These are phyloP conservation scores for Balansia obtecta DNA, from an alignment of 2,329 filamentous ascomycete genomes.

Conservation along the genomic window DNA sequence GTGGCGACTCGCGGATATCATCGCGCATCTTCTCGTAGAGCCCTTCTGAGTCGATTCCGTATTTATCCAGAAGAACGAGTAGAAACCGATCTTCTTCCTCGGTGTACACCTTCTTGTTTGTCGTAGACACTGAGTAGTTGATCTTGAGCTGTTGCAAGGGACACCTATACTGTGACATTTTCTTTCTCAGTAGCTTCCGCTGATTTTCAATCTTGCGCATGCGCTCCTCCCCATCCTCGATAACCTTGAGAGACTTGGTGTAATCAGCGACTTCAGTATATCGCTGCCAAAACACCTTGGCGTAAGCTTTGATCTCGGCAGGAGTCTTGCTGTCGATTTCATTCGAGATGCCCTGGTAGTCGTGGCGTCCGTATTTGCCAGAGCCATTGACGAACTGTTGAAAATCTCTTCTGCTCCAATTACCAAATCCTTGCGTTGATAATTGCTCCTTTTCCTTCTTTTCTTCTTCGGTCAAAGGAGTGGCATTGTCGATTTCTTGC, in stretches of 20 bases:
- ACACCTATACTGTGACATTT: constrained; percentile 93
- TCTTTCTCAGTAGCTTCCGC: constrained; percentile 84
- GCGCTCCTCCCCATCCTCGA: constrained; percentile 87
- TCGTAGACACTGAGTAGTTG: constrained; percentile 97
- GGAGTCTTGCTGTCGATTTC: constrained; percentile 87
- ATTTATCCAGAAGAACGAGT: constrained; percentile 82
- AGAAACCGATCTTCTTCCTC: constrained; percentile 97
- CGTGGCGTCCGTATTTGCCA: constrained; percentile 78
- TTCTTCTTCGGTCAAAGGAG: constrained; percentile 79
- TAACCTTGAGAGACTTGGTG: constrained; percentile 74
- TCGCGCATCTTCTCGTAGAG: constrained; percentile 94
- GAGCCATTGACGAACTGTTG: constrained; percentile 96
- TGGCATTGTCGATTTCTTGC: constrained; percentile 84
- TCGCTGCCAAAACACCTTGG: constrained; percentile 92
- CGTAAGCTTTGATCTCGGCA: constrained; percentile 78
- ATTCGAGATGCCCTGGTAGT: constrained; percentile 72
- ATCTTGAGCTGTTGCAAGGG: constrained; percentile 96
- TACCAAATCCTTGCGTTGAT: constrained; percentile 73
- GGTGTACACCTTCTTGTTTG: constrained; percentile 99
- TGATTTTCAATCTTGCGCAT: constrained; percentile 83
- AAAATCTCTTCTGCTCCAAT: constrained; percentile 96
- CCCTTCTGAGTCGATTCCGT: constrained; percentile 80
- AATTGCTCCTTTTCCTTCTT: constrained; percentile 74
- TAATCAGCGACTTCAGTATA: constrained; percentile 86
- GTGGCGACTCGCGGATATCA: constrained; percentile 83